phyloP scores from a whole-genome alignment of 768 basidiomycete genomes.

The Steccherinum ochraceum region DNA sequence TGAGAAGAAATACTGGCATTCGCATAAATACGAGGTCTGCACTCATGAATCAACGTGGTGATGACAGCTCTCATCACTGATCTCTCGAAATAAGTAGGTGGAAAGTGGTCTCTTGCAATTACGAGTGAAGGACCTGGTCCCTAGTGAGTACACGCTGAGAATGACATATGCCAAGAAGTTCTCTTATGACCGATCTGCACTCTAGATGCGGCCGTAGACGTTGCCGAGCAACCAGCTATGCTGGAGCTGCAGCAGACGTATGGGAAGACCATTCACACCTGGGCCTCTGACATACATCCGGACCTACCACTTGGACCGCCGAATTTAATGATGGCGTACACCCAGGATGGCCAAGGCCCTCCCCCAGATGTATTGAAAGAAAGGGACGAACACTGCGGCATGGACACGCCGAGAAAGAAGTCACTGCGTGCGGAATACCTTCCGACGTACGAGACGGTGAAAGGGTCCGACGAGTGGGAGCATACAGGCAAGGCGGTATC shows the following conservation, averaged over 20 bases:
- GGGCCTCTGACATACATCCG: constrained; percentile 31
- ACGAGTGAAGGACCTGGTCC: constrained; percentile 22
- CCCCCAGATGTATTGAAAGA: constrained; percentile 23
- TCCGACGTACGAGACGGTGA: constrained; percentile 28
- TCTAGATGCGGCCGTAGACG: constrained; percentile 25
- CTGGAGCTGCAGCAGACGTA: constrained; percentile 39
- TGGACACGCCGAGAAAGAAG: constrained; percentile 29
- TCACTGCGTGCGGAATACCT: constrained; percentile 31
- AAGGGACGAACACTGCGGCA: constrained; percentile 28
- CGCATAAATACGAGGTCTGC: constrained; percentile 40
- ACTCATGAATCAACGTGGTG: not conserved
- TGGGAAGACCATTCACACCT: constrained; percentile 39
- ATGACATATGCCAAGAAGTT: not conserved
- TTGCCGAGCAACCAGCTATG: constrained; percentile 34
- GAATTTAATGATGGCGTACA: constrained; percentile 40
- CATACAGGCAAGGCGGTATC: constrained; percentile 26
- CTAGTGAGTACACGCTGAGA: constrained; percentile 13
- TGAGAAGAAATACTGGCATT: constrained; percentile 49
- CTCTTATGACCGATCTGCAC: not conserved
- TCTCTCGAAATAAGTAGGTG: too few species aligned
- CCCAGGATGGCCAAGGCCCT: constrained; percentile 28
- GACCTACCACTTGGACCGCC: constrained; percentile 41
- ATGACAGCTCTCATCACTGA: too few species aligned
- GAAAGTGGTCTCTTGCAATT: constrained; percentile 30
- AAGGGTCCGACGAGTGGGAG: constrained; percentile 33